Evolutionary conservation across 257 asterid genomes (phyloP), one percentile per base, ranked within the genome.

Genomic region (Ehretia macrophylla): DNA sequence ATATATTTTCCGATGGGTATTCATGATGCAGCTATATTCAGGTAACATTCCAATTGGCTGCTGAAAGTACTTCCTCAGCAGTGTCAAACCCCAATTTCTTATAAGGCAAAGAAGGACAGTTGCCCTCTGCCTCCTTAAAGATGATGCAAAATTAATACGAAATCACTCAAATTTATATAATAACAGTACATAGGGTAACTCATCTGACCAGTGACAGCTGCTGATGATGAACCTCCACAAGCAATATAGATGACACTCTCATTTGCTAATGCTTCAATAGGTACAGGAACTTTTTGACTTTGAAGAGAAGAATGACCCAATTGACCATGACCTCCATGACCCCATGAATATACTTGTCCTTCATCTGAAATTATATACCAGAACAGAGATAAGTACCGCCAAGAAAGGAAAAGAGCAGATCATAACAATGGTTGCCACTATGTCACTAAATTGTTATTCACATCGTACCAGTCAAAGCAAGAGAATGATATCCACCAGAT

Each of bases 401-500:
- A 6, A 6, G 35, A 27, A 27, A 27, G 35, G 4, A 27, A 27
- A 27, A 27, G 35, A 27, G 35, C 35, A 27, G 48, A 18, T 8
- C 6, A 49, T 10, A n/a, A 11, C 16, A 5, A 14, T 18, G 12
- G 27, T 39, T 58, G 32, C 40, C 32, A 22, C 20, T 49, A 40
- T 32, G 52, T 45, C 10, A 11, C 22, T 5, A 12, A 5, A 51
- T 32, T 14, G 45, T 55, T 47, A 9, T 5, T 45, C 38, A 32
- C 56, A 5, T 19, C 20, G 8, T 72, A 88, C 98, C 97, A 55
- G 97, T 88, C 81, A 92, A 79, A 64, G 97, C 99, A 73, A 92
- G 94, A 71, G 97, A 86, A 79, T 88, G 97, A 72, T 88, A 92
- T 72, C 99, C 99, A 62, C 99, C 99, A 74, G 91, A 74, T 59